A percentile compares a stretch with the other conserved stretches of the same genome.
phyloP scores from a whole-genome alignment of 202 grass and related monocot genomes.

The Elaeis oleifera region DNA sequence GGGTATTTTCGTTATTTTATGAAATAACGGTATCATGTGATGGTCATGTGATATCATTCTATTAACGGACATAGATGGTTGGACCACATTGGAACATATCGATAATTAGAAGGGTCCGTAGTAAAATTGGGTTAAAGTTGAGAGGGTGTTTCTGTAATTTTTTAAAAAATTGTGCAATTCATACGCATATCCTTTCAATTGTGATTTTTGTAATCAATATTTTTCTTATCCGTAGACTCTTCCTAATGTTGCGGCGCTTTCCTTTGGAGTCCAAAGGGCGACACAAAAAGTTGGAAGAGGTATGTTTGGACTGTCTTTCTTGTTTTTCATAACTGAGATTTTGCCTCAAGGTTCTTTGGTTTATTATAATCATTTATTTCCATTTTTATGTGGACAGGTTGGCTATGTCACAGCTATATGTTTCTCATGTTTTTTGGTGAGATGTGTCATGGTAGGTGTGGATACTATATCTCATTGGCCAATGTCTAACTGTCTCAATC shows the following conservation, averaged over 20 bases:
- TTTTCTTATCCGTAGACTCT: slow-evolving; percentile 10
- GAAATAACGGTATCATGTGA: too few relatives aligned
- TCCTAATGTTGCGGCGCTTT: slow-evolving; percentile 10
- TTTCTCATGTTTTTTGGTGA: slow-evolving; percentile 42
- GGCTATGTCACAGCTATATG: slow-evolving; percentile 52
- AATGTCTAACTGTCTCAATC: neutral
- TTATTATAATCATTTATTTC: neutral
- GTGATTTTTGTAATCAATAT: too few relatives aligned
- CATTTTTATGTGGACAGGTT: slow-evolving; percentile 12
- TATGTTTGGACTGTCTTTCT: neutral
- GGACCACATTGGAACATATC: too few relatives aligned
- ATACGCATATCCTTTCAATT: too few relatives aligned
- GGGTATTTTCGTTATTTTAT: too few relatives aligned
- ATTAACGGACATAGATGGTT: too few relatives aligned
- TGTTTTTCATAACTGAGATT: neutral
- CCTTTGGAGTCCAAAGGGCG: slow-evolving; percentile 18
- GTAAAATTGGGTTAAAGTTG: too few relatives aligned
- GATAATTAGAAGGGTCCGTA: too few relatives aligned
- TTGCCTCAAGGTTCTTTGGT: neutral
- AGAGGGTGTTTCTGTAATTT: too few relatives aligned
- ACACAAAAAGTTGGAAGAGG: slow-evolving; percentile 8
- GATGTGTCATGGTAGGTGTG: slow-evolving; percentile 49
- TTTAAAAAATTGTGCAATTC: too few relatives aligned
- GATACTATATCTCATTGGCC: neutral
- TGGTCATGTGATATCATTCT: too few relatives aligned